These are phyloP conservation scores for Sugiyamaella xylanicola DNA, from an alignment of 1,139 yeast species.

Conservation along the genomic window DNA sequence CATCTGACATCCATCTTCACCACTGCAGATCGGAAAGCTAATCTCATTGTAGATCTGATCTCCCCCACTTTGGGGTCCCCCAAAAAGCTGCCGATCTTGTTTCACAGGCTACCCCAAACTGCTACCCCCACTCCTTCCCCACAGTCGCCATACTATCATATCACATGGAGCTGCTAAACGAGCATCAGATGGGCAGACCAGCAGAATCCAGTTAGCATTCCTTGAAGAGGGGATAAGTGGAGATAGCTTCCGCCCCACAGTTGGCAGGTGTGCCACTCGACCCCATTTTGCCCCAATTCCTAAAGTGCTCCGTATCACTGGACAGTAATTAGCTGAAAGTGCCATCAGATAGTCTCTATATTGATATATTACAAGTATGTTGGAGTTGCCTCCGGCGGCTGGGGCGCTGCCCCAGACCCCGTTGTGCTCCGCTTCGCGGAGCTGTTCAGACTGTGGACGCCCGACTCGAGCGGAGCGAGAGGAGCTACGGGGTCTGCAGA, in stretches of 20 bases:
- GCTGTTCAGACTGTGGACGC: too few relatives aligned
- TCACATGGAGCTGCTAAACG: neutral
- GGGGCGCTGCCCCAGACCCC: too few relatives aligned
- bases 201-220: neutral
- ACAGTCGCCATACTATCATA: neutral
- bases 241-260: neutral
- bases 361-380: too few relatives aligned
- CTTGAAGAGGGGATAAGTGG: conserved; percentile 3
- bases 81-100: neutral
- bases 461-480: too few relatives aligned
- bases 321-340: too few relatives aligned
- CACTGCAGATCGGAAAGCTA: neutral
- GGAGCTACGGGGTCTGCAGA: too few relatives aligned
- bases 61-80: conserved; percentile 9
- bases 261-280: too few relatives aligned
- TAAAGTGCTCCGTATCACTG: too few relatives aligned
- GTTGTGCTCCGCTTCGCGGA: too few relatives aligned
- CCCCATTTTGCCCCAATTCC: too few relatives aligned
- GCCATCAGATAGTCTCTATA: too few relatives aligned
- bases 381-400: too few relatives aligned
- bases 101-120: neutral
- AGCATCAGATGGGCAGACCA: neutral
- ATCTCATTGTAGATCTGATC: neutral
- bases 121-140: conserved; percentile 1
- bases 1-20: neutral